Evolutionary conservation across 1,139 yeast genomes (phyloP).

Genomic region (Kurtzmaniella natalensis): DNA sequence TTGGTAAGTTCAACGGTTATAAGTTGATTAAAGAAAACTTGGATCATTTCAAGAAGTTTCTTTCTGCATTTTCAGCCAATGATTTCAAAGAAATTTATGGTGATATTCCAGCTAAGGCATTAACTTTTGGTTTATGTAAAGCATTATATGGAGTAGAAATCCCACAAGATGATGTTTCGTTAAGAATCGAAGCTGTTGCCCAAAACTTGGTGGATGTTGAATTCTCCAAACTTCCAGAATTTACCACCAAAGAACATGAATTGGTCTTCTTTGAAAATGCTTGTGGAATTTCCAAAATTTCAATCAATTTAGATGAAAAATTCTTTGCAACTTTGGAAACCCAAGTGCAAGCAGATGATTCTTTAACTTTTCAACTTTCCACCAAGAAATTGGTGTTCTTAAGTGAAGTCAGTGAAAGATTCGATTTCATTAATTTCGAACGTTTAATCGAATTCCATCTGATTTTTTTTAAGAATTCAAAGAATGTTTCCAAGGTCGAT

Average conservation of each 20-base stretch:
- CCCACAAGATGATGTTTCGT: neutral
- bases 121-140: neutral
- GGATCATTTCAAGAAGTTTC: slow-evolving; percentile 16
- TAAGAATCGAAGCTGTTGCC: neutral
- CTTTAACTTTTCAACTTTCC: slow-evolving; percentile 20
- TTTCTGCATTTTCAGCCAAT: slow-evolving; percentile 3
- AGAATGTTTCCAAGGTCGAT: slow-evolving; percentile 19
- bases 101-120: neutral
- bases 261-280: neutral
- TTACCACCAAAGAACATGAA: neutral
- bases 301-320: neutral
- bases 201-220: slow-evolving; percentile 7
- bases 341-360: slow-evolving; percentile 25
- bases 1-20: slow-evolving; percentile 39
- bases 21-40: slow-evolving; percentile 31
- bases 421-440: slow-evolving; percentile 8
- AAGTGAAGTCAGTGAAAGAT: slow-evolving; percentile 16
- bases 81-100: slow-evolving; percentile 2
- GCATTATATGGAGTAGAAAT: slow-evolving; percentile 4
- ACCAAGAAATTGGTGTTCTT: slow-evolving; percentile 33
- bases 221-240: neutral
- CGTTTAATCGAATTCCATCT: slow-evolving; percentile 12
- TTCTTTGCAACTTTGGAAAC: slow-evolving; percentile 1
- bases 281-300: neutral
- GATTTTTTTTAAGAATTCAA: slow-evolving; percentile 19